A percentile compares a stretch with the other conserved stretches of the same genome.
Evolutionary conservation across 2,329 filamentous ascomycete species (phyloP).

Genomic region (Arthrobotrys musiformis): DNA sequence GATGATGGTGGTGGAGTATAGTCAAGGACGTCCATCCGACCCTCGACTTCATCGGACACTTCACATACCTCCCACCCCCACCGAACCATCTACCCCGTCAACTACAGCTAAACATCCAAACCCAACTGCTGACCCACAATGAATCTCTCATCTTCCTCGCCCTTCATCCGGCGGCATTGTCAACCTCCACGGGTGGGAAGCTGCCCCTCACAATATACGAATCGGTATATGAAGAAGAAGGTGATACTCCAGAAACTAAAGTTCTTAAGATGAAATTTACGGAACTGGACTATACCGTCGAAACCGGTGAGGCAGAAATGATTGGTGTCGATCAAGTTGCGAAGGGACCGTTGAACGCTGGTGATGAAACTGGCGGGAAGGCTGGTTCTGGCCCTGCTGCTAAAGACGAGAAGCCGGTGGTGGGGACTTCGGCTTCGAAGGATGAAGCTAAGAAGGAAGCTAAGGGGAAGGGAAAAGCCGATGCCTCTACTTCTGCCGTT

Average conservation of each 20-base stretch:
- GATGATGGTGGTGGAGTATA: conserved; percentile 62
- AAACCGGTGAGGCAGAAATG: conserved; percentile 97
- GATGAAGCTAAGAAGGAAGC: conserved; percentile 59
- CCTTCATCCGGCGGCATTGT: conserved; percentile 75
- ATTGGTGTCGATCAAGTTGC: conserved; percentile 95
- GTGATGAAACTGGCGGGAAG: conserved; percentile 58
- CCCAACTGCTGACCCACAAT: conserved; percentile 77
- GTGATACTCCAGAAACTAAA: conserved; percentile 63
- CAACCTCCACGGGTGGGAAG: conserved; percentile 68
- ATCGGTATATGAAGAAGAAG: conserved; percentile 78
- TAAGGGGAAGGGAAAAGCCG: conserved; percentile 58
- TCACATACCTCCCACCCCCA: conserved; percentile 77
- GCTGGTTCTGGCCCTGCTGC: conserved; percentile 59
- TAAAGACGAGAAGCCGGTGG: conserved; percentile 57
- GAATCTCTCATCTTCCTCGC: conserved; percentile 88
- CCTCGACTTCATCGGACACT: conserved; percentile 92
- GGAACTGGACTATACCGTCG: conserved; percentile 84
- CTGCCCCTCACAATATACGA: conserved; percentile 93
- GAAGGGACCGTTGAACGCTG: conserved; percentile 80
- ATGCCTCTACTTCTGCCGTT: conserved; percentile 5
- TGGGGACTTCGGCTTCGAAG: conserved; percentile 52
- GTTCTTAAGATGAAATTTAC: conserved; percentile 75
- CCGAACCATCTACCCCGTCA: conserved; percentile 67
- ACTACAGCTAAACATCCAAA: conserved; percentile 69
- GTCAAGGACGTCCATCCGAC: conserved; percentile 88